phyloP scores from a whole-genome alignment of 2,329 filamentous ascomycete genomes.

The Magnaporthiopsis incrustans region DNA sequence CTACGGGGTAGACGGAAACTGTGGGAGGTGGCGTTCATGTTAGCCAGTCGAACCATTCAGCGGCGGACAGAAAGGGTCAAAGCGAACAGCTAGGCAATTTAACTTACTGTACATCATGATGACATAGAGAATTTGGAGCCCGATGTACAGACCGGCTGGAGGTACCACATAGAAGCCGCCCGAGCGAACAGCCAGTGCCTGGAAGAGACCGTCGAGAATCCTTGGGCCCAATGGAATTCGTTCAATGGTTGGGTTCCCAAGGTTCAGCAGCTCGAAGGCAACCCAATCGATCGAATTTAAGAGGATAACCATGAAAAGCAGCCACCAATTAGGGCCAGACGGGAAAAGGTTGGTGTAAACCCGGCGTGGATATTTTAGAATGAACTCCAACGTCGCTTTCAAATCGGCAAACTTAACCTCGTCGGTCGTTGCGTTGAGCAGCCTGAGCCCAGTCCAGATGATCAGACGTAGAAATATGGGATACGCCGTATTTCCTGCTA shows the following conservation, averaged over 20 bases:
- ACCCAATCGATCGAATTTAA: slow-evolving; percentile 60
- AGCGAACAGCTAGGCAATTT: slow-evolving; percentile 38
- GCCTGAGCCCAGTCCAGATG: slow-evolving; percentile 43
- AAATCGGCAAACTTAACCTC: slow-evolving; percentile 27
- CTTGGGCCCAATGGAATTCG: slow-evolving; percentile 43
- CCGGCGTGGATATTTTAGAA: slow-evolving; percentile 47
- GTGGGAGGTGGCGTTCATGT: too few relatives aligned
- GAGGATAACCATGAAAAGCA: slow-evolving; percentile 50
- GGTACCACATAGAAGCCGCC: slow-evolving; percentile 60
- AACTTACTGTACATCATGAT: slow-evolving; percentile 52
- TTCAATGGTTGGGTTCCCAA: slow-evolving; percentile 49
- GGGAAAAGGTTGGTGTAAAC: slow-evolving; percentile 60
- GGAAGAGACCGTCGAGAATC: slow-evolving; percentile 57
- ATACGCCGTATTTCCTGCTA: slow-evolving; percentile 60
- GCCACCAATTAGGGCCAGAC: slow-evolving; percentile 55
- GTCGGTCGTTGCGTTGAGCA: slow-evolving; percentile 30
- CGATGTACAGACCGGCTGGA: slow-evolving; percentile 47
- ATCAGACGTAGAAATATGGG: slow-evolving; percentile 54
- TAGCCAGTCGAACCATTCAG: too few relatives aligned
- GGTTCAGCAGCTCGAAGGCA: slow-evolving; percentile 57
- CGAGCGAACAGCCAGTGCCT: slow-evolving; percentile 54
- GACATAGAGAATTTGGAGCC: slow-evolving; percentile 51
- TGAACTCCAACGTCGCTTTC: slow-evolving; percentile 44
- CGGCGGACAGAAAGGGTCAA: too few relatives aligned
- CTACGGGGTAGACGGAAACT: slow-evolving; percentile 52